A percentile compares a stretch with the other conserved stretches of the same genome.
phyloP scores from a whole-genome alignment of 1,284 basidiomycete genomes.

The Caloboletus inedulis region DNA sequence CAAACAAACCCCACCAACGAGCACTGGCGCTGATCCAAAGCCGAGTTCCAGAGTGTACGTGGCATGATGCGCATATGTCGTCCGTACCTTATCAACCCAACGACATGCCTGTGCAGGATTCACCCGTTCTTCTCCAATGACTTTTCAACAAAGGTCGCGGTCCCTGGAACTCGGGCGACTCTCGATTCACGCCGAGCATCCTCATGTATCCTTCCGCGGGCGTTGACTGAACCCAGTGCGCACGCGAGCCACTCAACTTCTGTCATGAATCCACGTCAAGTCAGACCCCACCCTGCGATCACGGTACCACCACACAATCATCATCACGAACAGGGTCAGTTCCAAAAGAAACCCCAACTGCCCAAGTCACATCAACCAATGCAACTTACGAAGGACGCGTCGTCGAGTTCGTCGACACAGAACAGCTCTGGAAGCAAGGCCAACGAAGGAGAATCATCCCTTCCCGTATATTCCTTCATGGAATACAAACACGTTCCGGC shows the following conservation, averaged over 20 bases:
- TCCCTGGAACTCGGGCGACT: background rate
- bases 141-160: conserved; percentile 13
- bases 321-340: background rate
- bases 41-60: conserved; percentile 18
- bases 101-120: conserved; percentile 9
- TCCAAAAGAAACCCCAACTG: background rate
- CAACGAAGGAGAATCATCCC: conserved; percentile 4
- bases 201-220: background rate
- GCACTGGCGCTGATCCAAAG: background rate
- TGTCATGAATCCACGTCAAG: background rate
- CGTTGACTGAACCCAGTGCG: too few species aligned
- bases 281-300: background rate
- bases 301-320: background rate
- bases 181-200: background rate
- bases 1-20: conserved; percentile 25
- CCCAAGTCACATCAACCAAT: background rate
- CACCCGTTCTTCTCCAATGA: conserved; percentile 15
- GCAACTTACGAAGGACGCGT: background rate
- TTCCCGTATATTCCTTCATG: conserved; percentile 41
- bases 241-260: background rate
- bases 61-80: conserved; percentile 13
- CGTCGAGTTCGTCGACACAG: conserved; percentile 8
- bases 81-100: conserved; percentile 11
- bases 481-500: conserved; percentile 34
- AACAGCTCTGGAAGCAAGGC: background rate